phyloP scores from a whole-genome alignment of 2,329 filamentous ascomycete species.

The Stachybotrys elegans region DNA sequence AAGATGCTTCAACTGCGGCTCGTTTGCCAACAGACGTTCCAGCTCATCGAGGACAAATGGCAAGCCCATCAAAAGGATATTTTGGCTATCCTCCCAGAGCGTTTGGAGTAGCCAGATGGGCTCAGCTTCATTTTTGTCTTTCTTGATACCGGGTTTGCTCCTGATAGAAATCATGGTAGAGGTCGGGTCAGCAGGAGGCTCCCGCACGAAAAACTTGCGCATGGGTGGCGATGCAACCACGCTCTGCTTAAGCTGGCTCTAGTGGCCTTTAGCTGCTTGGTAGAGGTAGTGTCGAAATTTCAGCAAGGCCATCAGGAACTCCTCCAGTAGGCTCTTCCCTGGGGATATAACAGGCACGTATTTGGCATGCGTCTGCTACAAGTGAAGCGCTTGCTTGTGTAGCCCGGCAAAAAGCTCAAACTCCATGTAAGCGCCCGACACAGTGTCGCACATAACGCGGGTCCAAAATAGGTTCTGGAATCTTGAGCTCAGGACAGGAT shows the following conservation, averaged over 20 bases:
- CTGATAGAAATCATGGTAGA: constrained; percentile 16
- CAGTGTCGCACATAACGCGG: constrained; percentile 26
- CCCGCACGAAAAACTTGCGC: constrained; percentile 26
- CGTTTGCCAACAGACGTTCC: constrained; percentile 34
- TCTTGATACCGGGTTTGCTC: constrained; percentile 11
- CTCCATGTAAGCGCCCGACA: constrained; percentile 25
- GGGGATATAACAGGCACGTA: constrained; percentile 25
- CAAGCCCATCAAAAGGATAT: constrained; percentile 26
- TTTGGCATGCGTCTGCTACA: constrained; percentile 24
- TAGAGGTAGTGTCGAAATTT: constrained; percentile 31
- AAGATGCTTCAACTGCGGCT: constrained; percentile 27
- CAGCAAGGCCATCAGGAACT: constrained; percentile 31
- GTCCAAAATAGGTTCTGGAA: constrained; percentile 29
- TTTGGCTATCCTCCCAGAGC: constrained; percentile 29
- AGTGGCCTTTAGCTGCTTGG: constrained; percentile 23
- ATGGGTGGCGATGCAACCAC: constrained; percentile 34
- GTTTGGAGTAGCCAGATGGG: constrained; percentile 31
- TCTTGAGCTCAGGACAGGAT: constrained; percentile 15
- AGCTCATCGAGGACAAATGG: constrained; percentile 41
- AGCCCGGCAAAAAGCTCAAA: constrained; percentile 35
- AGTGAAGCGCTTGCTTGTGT: constrained; percentile 19
- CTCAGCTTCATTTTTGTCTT: constrained; percentile 14
- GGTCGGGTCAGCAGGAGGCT: constrained; percentile 14
- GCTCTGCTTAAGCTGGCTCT: constrained; percentile 15
- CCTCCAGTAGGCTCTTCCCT: constrained; percentile 20